Evolutionary conservation across 2,329 filamentous ascomycete genomes (phyloP).

Genomic region (Arthrobotrys pseudoclavata): DNA sequence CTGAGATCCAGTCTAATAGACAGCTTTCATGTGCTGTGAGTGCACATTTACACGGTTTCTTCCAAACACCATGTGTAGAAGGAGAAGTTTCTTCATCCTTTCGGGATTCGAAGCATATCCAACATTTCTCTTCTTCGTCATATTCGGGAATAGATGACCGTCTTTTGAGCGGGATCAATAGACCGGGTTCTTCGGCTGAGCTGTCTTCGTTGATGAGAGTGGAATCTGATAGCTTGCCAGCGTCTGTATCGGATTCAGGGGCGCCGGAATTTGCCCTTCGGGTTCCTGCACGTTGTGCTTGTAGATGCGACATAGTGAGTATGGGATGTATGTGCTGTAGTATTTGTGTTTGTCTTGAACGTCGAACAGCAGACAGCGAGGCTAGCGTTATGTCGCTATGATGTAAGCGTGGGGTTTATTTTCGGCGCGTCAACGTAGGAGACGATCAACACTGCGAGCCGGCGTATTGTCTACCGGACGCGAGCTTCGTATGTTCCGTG

Average conservation of each 20-base stretch:
- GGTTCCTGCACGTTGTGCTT: conserved; percentile 41
- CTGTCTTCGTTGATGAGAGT: conserved; percentile 52
- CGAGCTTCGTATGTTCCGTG: conserved; percentile 10
- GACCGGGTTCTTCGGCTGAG: conserved; percentile 49
- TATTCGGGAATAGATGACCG: conserved; percentile 41
- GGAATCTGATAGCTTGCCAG: conserved; percentile 41
- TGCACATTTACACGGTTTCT: conserved; percentile 89
- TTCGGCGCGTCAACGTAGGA: conserved; percentile 18
- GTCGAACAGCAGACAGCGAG: background rate
- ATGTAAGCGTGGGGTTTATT: conserved; percentile 10
- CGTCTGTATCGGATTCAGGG: conserved; percentile 45
- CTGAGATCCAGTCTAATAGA: conserved; percentile 92
- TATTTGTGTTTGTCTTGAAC: background rate
- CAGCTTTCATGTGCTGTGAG: conserved; percentile 91
- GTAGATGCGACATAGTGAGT: conserved; percentile 50
- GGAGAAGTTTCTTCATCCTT: conserved; percentile 73
- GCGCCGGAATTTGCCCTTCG: conserved; percentile 31
- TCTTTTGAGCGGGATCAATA: conserved; percentile 50
- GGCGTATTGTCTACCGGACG: conserved; percentile 5
- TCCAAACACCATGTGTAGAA: conserved; percentile 74
- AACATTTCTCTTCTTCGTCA: conserved; percentile 70
- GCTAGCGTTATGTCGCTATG: background rate
- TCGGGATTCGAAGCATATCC: conserved; percentile 78
- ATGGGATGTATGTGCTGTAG: background rate
- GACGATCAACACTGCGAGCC: background rate